Base-by-base conservation (phyloP, 2,329 filamentous ascomycete genomes). In the Botrytis pseudocinerea region DNA sequence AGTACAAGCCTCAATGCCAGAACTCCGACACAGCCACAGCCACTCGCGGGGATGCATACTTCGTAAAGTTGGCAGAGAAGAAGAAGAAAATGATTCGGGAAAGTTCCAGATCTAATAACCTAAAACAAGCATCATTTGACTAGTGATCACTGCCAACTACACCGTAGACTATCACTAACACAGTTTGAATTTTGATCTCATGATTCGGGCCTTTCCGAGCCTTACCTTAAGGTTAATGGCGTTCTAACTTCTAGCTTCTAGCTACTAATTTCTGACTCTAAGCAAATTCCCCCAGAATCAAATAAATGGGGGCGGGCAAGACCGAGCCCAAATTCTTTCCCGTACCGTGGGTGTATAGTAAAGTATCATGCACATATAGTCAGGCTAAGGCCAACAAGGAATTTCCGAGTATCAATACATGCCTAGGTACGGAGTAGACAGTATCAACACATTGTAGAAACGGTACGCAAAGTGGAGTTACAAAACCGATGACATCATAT, bases 91-190 rank as follows among this genome's bases (percentile, higher is more conserved):
- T 42, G 60, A 62, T 62, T n/a, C 60, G 60, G 38, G 7, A 7
- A 18, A n/a, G 35, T 59, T 40, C 6, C 35, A 40, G 60, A 40
- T n/a, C 14, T 40, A 22, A 38, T 40, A 5, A n/a, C n/a, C n/a
- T n/a, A n/a, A 57, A 61, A n/a, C 20, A 61, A 61, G 59, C 59
- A 61, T 61, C 35, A 61, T 35, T 61, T 61, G 59, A 61, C 22
- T 61, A 57, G 32, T 57, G 51, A 57, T 57, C 51, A 57, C n/a
- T 57, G 28, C n/a, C 28, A 9, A 57, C n/a, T 57, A 18, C 14
- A 57, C 6, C 0, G 51, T n/a, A 38, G 59, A n/a, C 59, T 61
- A n/a, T 61, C 59, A 61, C 32, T 25, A 40, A 62, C 5, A 38
- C 25, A 40, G 10, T 62, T 62, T 62, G 35, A 16, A n/a, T 4